These are phyloP conservation scores for Apiosordaria backusii DNA, from an alignment of 495 filamentous ascomycete genomes.

Conservation along the genomic window DNA sequence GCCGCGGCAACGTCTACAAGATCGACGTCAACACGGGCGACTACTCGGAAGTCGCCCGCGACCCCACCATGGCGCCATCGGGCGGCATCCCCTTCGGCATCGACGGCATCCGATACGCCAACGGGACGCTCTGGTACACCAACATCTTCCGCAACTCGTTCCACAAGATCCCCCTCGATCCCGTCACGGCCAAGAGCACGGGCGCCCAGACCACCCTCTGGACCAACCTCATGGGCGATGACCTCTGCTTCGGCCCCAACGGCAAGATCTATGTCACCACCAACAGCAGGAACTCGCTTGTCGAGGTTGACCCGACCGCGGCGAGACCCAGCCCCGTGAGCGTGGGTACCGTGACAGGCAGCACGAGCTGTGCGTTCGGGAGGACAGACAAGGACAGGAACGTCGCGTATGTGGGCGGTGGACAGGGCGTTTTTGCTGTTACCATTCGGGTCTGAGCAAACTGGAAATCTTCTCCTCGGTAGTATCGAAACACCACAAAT, in stretches of 20 bases:
- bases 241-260: constrained; percentile 40
- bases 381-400: constrained; percentile 39
- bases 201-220: constrained; percentile 36
- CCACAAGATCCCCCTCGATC: constrained; percentile 38
- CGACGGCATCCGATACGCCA: constrained; percentile 35
- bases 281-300: constrained; percentile 36
- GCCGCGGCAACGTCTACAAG: constrained; percentile 39
- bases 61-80: constrained; percentile 40
- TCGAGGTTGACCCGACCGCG: constrained; percentile 35
- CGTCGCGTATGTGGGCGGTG: constrained; percentile 37
- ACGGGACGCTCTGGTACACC: constrained; percentile 41
- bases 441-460: constrained; percentile 24
- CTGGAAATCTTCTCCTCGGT: background rate
- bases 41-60: constrained; percentile 32
- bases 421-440: constrained; percentile 32
- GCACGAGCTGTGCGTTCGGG: constrained; percentile 39
- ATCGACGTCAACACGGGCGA: constrained; percentile 40
- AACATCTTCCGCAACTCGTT: constrained; percentile 46
- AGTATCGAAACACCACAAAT: background rate
- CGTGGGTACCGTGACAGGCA: constrained; percentile 33
- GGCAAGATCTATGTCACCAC: constrained; percentile 41
- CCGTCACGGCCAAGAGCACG: constrained; percentile 35
- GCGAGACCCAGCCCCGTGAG: constrained; percentile 27
- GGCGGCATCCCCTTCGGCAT: constrained; percentile 37
- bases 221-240: constrained; percentile 42